Evolutionary conservation across 441 rosid species (phyloP), one percentile per base, ranked within the genome.

Genomic region (Erodium trifolium): DNA sequence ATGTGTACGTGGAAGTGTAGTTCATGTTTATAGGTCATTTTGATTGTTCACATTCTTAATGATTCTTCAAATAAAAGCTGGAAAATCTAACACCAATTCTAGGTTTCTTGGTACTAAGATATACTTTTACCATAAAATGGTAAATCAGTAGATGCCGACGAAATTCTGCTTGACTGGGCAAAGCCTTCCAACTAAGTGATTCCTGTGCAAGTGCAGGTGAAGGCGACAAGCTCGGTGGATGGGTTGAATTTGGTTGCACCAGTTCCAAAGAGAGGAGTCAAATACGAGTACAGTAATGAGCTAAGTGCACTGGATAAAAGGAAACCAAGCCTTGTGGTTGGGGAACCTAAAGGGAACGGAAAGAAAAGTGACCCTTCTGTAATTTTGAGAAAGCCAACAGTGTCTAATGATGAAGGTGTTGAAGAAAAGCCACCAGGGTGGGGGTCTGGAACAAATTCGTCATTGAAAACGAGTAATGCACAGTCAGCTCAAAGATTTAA

Each of bases 61-160:
- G 19, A 41, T 45, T 45, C 34, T 74, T 65, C 82, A 91, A 97
- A 89, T 93, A 80, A 83, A 81, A 87, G 94, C 83, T 71, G 83
- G 84, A 71, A 90, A 88, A 78, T 78, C 75, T 71, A 81, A 91
- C 67, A 96, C 97, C 35, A 92, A 88, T 62, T 96, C 86, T 72
- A 85, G 97, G 10, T 86, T 71, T 70, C 57, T 82, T 66, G 97
- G 89, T n/a, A 81, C 88, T 68, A 97, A 93, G 86, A 89, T 89
- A 63, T 76, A 86, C 51, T 93, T 88, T 75, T 73, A 87, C 75
- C 81, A 86, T 78, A 91, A 85, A 91, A 89, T 82, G 96, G 98
- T 69, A 85, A 83, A 71, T 63, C 81, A 34, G 65, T 74, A 6
- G 87, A 93, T 60, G 67, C 82, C 27, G 75, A 82, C 76, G 83